Base-by-base conservation (phyloP, 2,329 filamentous ascomycete species). In the Aspergillaceae sp. region DNA sequence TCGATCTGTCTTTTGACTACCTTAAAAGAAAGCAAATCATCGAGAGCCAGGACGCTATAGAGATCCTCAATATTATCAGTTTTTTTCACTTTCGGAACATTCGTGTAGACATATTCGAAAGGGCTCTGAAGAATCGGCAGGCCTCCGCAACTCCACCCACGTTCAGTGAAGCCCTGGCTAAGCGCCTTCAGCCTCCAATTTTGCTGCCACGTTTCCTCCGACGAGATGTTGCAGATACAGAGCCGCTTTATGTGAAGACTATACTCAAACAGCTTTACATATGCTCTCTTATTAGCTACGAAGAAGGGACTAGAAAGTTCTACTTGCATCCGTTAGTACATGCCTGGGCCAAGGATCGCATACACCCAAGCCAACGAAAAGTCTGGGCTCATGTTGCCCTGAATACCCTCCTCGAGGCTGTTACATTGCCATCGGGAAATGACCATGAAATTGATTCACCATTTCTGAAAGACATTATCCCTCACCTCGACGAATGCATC, bases 301-400 rank as follows among this genome's bases (percentile, higher is more conserved):
- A 59, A 29, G 53, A 53, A 33, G 50, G 52, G 10, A 48, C 55
- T 33, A 48, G 48, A 35, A 50, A 46, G 27, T 60, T 52, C 30
- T 58, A 52, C 4, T 46, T 65, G 36, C 63, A 65, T 49, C 64
- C 64, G n/a, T 50, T 66, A 19, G 55, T 67, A n/a, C 59, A 68
- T 46, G 45, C 43, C 19, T 65, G 62, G 61, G 55, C 58, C 7
- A 51, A 58, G 35, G 56, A 60, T 19, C 52, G 63, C 7, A 50
- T 65, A 7, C 36, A 33, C 9, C 34, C 49, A n/a, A 35, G 35
- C 8, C 47, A 54, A 35, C 46, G 52, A 37, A 43, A 48, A 8
- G 36, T 47, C 19, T 58, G 50, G 50, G 51, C 44, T 32, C 30
- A 43, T 7, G 48, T 44, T 26, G 48, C 46, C 26, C 27, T 42